Base-by-base conservation (phyloP, 768 basidiomycete genomes). In the Trametes maxima region DNA sequence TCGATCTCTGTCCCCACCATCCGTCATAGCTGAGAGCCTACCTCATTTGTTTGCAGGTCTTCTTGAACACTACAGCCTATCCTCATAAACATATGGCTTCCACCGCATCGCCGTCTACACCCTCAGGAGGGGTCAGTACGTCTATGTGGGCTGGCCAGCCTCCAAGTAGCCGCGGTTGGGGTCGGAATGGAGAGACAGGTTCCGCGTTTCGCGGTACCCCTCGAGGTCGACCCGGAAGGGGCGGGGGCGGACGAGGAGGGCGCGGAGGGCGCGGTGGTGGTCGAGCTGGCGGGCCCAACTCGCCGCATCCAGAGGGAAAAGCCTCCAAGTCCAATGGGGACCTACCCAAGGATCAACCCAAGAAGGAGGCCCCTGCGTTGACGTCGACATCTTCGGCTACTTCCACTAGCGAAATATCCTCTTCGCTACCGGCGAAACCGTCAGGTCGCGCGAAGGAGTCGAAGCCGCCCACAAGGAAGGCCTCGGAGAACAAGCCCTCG, bases 241-340 rank as follows among this genome's bases (percentile, higher is more conserved):
- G 69, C 19, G 72, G 74, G 54, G 70, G 73, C 12, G 66, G 76
- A 44, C 70, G 73, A 37, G 72, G 75, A 53, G 71, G 69, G 54
- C 69, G 72, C 43, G 71, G 71, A 19, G 70, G 71, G 16, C 69
- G 75, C 12, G 72, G 75, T 52, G 73, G 68, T 33, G 67, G 70
- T 55, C 65, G 65, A 45, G 68, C 61, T 53, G 73, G 70, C 57
- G 70, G 69, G 17, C 49, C 60, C n/a, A 51, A 63, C 36, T 42
- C 71, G 46, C 60, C 62, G 21, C 66, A 49, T 17, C 19, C 65
- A 12, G 73, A 73, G 42, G 62, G 62, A 40, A 52, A 63, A 40
- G 63, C 62, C 25, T 39, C 57, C 39, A 57, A 65, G 19, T 45
- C n/a, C 24, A 48, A 43, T 37, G 54, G 42, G 22, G 44, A 59